Evolutionary conservation across 208 protist genomes (phyloP), one percentile per base, ranked within the genome.

Genomic region (Leptomonas seymouri): DNA sequence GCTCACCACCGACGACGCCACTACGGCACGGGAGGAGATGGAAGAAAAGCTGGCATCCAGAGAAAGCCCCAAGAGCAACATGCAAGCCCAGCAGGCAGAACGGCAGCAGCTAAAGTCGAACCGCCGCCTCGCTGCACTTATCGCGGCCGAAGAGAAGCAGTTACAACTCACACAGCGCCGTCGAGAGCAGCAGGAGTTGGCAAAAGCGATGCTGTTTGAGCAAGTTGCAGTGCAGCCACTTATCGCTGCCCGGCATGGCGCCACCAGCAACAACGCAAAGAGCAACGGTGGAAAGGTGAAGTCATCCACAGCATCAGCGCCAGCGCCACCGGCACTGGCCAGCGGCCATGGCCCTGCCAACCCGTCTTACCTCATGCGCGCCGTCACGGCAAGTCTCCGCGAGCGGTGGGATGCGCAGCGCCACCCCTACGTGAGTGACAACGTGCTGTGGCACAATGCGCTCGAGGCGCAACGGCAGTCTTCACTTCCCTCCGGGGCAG

Each of bases 331-430:
- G 7, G 3, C 34, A 39, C 34, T 9, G 34, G 9, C 34, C 6
- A 27, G 46, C 18, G 45, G 60, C 7, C 61, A 48, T 30, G 61
- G 61, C 2, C 61, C 61, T 0, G 61, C 61, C 11, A 67, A 67
- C 61, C 61, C 61, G 34, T 49, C 64, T 5, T 77, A 71, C 50
- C 71, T 77, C 45, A 50, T 45, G 1, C 64, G 67, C 0, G 49
- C 79, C 2, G 77, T 84, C 45, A 73, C 79, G n/a, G 64, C 64
- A 0, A 76, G 82, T 11, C 23, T 78, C 11, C 80, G 81, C 0
- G 76, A 88, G 54, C 74, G 78, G 46, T 70, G 80, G 61, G 49
- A 74, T 18, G 77, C 72, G 54, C 81, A 89, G 65, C 78, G 78
- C 34, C 57, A 73, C 31, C 79, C 86, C 18, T 67, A 21, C 20